Evolutionary conservation across 352 stramenopile genomes (phyloP), one percentile per base, ranked within the genome.

Genomic region (Phytopythium mirpurense): DNA sequence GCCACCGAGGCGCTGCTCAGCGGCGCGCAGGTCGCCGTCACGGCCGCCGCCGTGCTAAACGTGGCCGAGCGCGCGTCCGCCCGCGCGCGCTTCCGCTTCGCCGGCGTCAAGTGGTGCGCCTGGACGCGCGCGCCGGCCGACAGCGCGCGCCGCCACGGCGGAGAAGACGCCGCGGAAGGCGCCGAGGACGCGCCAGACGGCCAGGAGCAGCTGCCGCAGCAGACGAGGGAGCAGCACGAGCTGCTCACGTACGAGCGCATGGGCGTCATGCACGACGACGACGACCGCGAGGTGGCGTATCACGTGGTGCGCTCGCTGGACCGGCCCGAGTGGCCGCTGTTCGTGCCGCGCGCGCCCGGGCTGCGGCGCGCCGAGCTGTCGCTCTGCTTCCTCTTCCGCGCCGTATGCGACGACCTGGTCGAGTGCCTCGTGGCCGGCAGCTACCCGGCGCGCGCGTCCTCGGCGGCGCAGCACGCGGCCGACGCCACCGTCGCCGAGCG

Each of bases 241-340:
- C 40, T 84, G 54, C 62, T 85, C 36, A 78, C 73, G 36, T 87
- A 81, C 51, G 76, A 87, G 57, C 71, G 73, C 40, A 84, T 80
- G 68, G 76, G 76, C 5, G 52, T 69, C 50, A 73, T 62, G 11
- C 31, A 69, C 18, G 63, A 77, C 8, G 65, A 70, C 29, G 62
- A 76, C 49, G 63, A 52, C 54, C 55, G 67, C 14, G 69, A 83
- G 46, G 24, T 87, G 21, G 64, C 61, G 23, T 87, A 87, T 51
- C 76, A 84, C 43, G 57, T 81, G 24, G 51, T 83, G 21, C 57
- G 75, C 48, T 72, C 70, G 36, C 37, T 86, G 35, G 67, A 77
- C 45, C 76, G 74, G 19, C 54, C 62, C 0, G 63, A 81, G 24
- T 77, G 67, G 67, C 66, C 66, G 24, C 40, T 67, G 23, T 27